Evolutionary conservation across 441 rosid species (phyloP), one percentile per base, ranked within the genome.

Genomic region (Adansonia gregorii): DNA sequence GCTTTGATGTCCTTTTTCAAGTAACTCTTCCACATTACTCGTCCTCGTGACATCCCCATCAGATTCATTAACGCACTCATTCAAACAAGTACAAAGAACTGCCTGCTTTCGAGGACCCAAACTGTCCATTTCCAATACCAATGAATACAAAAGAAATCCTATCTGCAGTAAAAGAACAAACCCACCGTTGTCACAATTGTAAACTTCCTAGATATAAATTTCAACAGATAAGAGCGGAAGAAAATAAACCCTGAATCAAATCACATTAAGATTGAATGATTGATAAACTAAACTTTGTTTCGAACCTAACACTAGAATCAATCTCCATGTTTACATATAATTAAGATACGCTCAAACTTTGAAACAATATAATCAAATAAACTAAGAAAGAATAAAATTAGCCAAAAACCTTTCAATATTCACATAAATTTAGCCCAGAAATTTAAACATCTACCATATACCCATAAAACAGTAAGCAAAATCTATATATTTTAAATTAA

Each of bases 61-160:
- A 78, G 85, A 87, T 67, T 78, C 92, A 60, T 70, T 81, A 60
- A 74, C 78, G 75, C 80, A 84, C 27, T 84, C 85, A 48, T 54
- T 72, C 39, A 69, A 82, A 78, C 80, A 80, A 58, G 83, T 76
- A 11, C 45, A 1, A 70, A 80, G 76, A 46, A 78, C 67, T 60
- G 73, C 8, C 46, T 74, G 78, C 9, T 67, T 82, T 76, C 79
- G 76, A 58, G 85, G 80, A 81, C 76, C 31, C 65, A 55, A 68
- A 67, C 80, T 49, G 75, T 88, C 92, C 88, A 83, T 85, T 4
- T 19, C 55, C 63, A 76, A 75, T 46, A 20, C 5, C 46, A 75
- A 43, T n/a, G 58, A 46, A n/a, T 65, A 76, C 61, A 78, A 31
- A 31, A 71, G 41, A n/a, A 77, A 15, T 22, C 74, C 67, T 63